Evolutionary conservation across 441 rosid species (phyloP).

Genomic region (Codiaeum variegatum): DNA sequence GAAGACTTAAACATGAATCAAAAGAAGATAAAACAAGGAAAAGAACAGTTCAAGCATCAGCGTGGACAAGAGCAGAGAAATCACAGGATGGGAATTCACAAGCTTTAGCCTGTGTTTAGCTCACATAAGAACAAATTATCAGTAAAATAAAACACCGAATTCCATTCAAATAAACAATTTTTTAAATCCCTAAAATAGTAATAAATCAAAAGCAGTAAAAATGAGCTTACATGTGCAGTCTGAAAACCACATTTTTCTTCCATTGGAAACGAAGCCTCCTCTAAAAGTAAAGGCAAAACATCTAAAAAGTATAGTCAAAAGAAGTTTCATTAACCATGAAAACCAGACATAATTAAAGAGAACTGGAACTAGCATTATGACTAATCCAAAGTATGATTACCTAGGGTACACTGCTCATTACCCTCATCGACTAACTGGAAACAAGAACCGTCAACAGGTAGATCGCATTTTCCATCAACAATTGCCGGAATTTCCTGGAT

Average conservation of each 20-base stretch:
- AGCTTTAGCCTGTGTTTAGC: not conserved
- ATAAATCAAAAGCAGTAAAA: constrained; percentile 4
- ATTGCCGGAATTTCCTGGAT: constrained; percentile 21
- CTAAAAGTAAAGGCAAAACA: constrained; percentile 49
- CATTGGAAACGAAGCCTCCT: constrained; percentile 44
- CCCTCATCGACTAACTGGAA: constrained; percentile 41
- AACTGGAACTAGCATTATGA: not conserved
- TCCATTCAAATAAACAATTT: not conserved
- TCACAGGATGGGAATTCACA: not conserved
- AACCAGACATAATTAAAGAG: not conserved
- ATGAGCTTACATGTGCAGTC: constrained; percentile 33
- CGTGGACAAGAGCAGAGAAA: not conserved
- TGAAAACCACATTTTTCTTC: constrained; percentile 37
- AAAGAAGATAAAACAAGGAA: not conserved
- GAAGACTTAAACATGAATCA: not conserved
- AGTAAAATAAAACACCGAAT: not conserved
- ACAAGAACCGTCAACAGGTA: constrained; percentile 38
- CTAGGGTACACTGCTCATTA: constrained; percentile 39
- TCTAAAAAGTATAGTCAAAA: constrained; percentile 36
- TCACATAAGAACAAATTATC: not conserved
- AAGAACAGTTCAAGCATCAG: not conserved
- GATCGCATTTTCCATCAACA: constrained; percentile 36
- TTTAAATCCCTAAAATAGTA: not conserved
- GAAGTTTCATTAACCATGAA: constrained; percentile 12
- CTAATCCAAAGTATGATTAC: constrained; percentile 26